phyloP scores from a whole-genome alignment of 148 eudicot genomes.

The Rheum nobile region DNA sequence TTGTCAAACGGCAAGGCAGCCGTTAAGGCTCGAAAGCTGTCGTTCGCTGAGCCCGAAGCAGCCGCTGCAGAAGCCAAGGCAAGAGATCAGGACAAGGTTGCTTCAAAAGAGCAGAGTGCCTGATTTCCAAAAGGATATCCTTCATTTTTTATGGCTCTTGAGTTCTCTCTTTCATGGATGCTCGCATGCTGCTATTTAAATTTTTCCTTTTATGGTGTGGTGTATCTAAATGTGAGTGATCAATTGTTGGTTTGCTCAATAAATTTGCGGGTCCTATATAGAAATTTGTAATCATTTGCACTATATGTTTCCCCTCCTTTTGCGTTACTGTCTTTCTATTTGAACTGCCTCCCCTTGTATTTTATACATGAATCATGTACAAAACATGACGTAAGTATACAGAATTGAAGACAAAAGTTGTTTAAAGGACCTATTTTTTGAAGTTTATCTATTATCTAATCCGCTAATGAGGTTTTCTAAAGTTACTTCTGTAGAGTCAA shows the following conservation, averaged over 20 bases:
- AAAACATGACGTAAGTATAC: too few relatives aligned
- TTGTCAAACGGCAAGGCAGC: constrained; percentile 42
- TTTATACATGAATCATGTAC: too few relatives aligned
- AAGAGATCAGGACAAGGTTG: not conserved
- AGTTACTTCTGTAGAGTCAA: too few relatives aligned
- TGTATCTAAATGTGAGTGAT: not conserved
- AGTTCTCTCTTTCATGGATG: not conserved
- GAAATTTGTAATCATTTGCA: not conserved
- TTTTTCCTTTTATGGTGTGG: not conserved
- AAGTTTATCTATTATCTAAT: too few relatives aligned
- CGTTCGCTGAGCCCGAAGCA: constrained; percentile 28
- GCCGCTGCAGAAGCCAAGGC: not conserved
- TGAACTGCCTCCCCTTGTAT: too few relatives aligned
- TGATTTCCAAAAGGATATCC: not conserved
- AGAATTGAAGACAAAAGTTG: too few relatives aligned
- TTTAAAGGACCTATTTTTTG: too few relatives aligned
- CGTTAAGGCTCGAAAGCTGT: constrained; percentile 32
- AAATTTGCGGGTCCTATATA: not conserved
- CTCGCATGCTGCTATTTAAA: not conserved
- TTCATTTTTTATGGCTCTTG: not conserved
- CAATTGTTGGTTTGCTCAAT: not conserved
- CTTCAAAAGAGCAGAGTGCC: not conserved
- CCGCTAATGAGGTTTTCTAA: too few relatives aligned
- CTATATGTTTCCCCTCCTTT: not conserved
- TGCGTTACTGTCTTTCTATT: too few relatives aligned